A percentile compares a stretch with the other conserved stretches of the same genome.
These are phyloP conservation scores for Quercus bicolor DNA, from an alignment of 306 rosid genomes.

Conservation along the genomic window DNA sequence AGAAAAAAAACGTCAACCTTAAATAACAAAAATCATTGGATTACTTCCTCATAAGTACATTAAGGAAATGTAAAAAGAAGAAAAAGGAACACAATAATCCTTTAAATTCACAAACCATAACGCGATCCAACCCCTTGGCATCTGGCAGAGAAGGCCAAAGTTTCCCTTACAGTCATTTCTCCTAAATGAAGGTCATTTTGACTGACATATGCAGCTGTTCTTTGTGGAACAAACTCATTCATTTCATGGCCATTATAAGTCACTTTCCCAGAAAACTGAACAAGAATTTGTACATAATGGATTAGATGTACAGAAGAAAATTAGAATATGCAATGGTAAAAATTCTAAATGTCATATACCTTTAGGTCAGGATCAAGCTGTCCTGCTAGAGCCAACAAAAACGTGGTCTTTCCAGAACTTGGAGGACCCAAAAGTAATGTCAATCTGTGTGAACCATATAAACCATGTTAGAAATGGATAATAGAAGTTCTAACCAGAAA, in stretches of 20 bases:
- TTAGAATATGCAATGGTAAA: neutral
- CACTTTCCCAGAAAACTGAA: conserved; percentile 38
- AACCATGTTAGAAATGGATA: neutral
- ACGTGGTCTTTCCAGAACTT: conserved; percentile 76
- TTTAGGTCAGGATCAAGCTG: conserved; percentile 54
- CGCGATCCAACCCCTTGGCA: conserved; percentile 87
- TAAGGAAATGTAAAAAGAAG: neutral
- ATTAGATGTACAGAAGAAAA: neutral
- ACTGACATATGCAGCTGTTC: conserved; percentile 85
- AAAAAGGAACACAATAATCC: neutral
- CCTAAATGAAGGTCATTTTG: conserved; percentile 78
- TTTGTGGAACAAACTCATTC: conserved; percentile 54
- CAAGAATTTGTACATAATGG: neutral
- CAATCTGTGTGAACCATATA: conserved; percentile 37
- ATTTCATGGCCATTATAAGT: conserved; percentile 47
- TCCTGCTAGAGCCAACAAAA: conserved; percentile 75
- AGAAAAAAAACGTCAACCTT: neutral
- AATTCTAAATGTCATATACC: conserved; percentile 28
- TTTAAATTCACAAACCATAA: conserved; percentile 34
- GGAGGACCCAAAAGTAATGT: conserved; percentile 88
- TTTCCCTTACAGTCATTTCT: conserved; percentile 93
- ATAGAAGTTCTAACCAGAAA: neutral
- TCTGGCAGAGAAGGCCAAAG: conserved; percentile 76
- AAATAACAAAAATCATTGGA: neutral
- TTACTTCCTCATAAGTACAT: neutral